phyloP scores from a whole-genome alignment of 1,139 yeast genomes.

The Geotrichum europaeum region DNA sequence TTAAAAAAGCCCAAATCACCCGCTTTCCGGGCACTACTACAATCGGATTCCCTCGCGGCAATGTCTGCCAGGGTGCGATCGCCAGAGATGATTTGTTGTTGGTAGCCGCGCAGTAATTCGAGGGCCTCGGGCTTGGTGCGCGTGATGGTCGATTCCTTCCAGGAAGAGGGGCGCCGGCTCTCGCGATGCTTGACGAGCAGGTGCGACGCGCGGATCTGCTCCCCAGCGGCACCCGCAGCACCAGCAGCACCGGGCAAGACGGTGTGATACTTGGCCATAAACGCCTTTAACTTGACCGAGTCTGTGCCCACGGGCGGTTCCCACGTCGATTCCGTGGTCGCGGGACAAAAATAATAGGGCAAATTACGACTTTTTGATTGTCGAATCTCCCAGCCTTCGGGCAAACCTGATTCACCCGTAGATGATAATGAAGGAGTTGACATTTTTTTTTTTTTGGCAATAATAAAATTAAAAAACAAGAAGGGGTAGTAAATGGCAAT shows the following conservation, averaged over 20 bases:
- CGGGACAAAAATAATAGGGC: conserved; percentile 73
- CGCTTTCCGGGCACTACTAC: conserved; percentile 77
- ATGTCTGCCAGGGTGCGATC: conserved; percentile 61
- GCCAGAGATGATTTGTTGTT: conserved; percentile 61
- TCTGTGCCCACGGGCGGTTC: conserved; percentile 87
- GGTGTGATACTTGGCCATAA: conserved; percentile 40
- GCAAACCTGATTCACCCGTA: conserved; percentile 55
- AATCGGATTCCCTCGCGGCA: conserved; percentile 82
- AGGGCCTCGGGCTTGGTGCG: conserved; percentile 80
- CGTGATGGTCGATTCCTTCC: conserved; percentile 76
- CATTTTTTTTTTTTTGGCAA: background rate
- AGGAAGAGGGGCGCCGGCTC: conserved; percentile 84
- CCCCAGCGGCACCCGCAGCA: conserved; percentile 28
- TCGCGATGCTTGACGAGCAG: conserved; percentile 74
- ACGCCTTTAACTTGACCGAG: conserved; percentile 49
- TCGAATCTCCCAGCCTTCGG: conserved; percentile 76
- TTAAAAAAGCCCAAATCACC: conserved; percentile 92
- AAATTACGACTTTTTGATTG: conserved; percentile 75
- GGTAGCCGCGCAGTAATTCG: conserved; percentile 52
- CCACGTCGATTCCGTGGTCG: conserved; percentile 77
- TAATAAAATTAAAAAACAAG: too few relatives aligned
- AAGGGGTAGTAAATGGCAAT: too few relatives aligned
- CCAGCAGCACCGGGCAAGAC: conserved; percentile 19
- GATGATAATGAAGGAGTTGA: background rate
- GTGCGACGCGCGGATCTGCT: conserved; percentile 66